A percentile compares a stretch with the other conserved stretches of the same genome.
Evolutionary conservation across 2,329 filamentous ascomycete genomes (phyloP).

Genomic region (Ophiostoma perfectum): DNA sequence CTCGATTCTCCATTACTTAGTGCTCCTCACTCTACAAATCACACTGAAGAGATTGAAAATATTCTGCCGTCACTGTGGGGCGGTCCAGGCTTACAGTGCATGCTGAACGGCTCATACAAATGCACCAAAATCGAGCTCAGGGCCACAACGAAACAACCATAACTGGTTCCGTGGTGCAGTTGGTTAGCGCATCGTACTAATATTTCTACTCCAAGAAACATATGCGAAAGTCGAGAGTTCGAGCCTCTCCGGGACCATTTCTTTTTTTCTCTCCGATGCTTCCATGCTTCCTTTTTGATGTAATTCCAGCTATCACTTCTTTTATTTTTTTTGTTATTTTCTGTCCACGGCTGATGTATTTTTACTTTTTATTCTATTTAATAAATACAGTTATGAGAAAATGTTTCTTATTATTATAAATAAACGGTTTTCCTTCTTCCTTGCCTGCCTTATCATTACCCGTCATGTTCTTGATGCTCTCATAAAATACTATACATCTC

Average conservation of each 20-base stretch:
- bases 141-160: neutral
- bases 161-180: conserved; percentile 14
- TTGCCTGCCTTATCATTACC: neutral
- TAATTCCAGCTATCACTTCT: neutral
- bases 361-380: no score
- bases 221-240: conserved; percentile 16
- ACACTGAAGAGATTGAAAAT: conserved; percentile 26
- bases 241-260: conserved; percentile 16
- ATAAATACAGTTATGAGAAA: no score
- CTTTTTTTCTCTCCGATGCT: neutral
- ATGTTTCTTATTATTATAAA: neutral
- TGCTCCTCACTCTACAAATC: conserved; percentile 21
- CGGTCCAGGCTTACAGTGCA: neutral
- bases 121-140: neutral
- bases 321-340: neutral
- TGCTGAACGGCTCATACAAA: neutral
- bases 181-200: conserved; percentile 16
- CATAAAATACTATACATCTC: no score
- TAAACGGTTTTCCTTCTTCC: neutral
- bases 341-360: no score
- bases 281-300: neutral
- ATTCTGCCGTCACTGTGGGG: conserved; percentile 12
- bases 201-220: conserved; percentile 11
- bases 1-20: neutral
- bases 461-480: no score